Base-by-base conservation (phyloP, 768 basidiomycete species). In the Tricholoma sp. region DNA sequence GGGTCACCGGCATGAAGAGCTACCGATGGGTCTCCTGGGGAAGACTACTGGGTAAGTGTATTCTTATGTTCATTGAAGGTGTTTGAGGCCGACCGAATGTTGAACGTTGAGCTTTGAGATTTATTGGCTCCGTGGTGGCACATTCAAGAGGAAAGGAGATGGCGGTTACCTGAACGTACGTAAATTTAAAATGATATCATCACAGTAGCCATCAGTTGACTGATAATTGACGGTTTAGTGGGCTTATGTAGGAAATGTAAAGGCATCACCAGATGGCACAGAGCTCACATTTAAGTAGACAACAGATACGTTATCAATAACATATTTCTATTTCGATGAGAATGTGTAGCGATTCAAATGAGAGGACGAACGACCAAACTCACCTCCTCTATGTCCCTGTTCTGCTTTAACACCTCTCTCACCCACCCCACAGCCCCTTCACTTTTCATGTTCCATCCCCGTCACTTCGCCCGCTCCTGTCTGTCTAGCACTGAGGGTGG, bases 151-250 rank as follows among this genome's bases (percentile, higher is more conserved):
- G 27, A 21, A 59, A 34, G 62, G 65, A 16, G 65, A 66, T 57
- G 65, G 67, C n/a, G 65, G 67, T 10, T 66, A 60, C 37, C 58
- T 64, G 49, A 67, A 67, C 49, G 64, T 67, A 41, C 54, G 64
- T 55, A 32, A 27, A 41, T 31, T 2, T 16, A 4, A 6, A 6
- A 39, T 0, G n/a, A 39, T n/a, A 39, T 4, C n/a, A 9, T 31
- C 37, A 10, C 9, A 11, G n/a, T 9, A 32, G 31, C 10, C 27
- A 21, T 27, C 39, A 52, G 16, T n/a, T 39, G 37, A n/a, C 55
- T 52, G 4, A 46, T 11, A 34, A 41, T 31, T 52, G 6, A n/a
- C n/a, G 27, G 39, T 45, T 49, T 18, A 60, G 63, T 64, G 60
- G 63, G 58, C 58, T 14, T 61, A 60, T 45, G 50, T 52, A 7